These are phyloP conservation scores for Camillea tinctor DNA, from an alignment of 2,329 filamentous ascomycete genomes.

Conservation along the genomic window DNA sequence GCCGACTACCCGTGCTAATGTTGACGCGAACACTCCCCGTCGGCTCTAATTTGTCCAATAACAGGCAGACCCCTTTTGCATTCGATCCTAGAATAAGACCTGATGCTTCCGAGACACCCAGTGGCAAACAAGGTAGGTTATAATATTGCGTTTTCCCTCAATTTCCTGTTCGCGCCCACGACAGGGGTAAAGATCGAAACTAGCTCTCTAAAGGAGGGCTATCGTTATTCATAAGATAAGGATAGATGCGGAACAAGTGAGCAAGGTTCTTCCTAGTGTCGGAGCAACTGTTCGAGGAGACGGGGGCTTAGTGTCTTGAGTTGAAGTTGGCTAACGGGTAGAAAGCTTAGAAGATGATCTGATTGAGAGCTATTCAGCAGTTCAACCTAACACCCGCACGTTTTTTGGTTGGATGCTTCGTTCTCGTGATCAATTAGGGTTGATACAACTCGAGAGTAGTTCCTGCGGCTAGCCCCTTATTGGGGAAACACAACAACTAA, in stretches of 20 bases:
- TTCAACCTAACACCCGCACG: not conserved
- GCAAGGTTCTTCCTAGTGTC: not conserved
- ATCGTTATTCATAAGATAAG: not conserved
- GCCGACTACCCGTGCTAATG: not conserved
- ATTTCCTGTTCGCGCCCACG: not conserved
- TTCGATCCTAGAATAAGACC: not conserved
- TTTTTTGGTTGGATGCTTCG: not conserved
- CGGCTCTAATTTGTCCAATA: not conserved
- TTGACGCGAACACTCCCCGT: not conserved
- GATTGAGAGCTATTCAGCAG: not conserved
- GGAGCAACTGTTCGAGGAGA: not conserved
- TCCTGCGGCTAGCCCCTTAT: not conserved
- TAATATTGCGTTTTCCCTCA: not conserved
- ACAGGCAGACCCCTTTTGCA: not conserved
- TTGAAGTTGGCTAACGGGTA: not conserved
- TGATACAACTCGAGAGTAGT: not conserved
- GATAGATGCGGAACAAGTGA: not conserved
- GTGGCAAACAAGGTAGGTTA: not conserved
- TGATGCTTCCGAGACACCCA: not conserved
- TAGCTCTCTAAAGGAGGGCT: not conserved
- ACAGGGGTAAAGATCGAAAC: not conserved
- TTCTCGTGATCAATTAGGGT: not conserved
- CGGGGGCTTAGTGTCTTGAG: not conserved
- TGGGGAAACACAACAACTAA: not conserved
- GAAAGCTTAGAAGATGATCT: not conserved